These are phyloP conservation scores for Discostella stelligeroides DNA, from an alignment of 108 stramenopile genomes.

Conservation along the genomic window DNA sequence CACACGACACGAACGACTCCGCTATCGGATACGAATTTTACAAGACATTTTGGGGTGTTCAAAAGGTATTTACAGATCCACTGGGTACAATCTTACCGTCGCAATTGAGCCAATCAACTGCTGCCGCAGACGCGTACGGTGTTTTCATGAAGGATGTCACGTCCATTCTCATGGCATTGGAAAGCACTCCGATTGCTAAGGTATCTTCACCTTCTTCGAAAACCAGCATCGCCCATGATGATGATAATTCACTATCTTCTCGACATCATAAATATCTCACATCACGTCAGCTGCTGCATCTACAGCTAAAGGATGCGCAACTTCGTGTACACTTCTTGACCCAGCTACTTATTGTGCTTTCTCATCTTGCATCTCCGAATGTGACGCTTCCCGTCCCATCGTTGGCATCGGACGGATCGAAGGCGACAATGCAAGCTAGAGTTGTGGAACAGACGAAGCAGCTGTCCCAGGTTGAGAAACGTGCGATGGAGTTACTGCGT, in stretches of 20 bases:
- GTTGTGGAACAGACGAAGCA: conserved; percentile 15
- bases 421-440: neutral
- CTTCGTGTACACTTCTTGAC: conserved; percentile 64
- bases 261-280: conserved; percentile 68
- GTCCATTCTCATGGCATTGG: conserved; percentile 62
- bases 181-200: conserved; percentile 40
- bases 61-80: conserved; percentile 79
- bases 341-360: conserved; percentile 70
- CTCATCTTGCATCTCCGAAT: conserved; percentile 58
- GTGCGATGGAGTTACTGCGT: conserved; percentile 50
- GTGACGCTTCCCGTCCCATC: conserved; percentile 35
- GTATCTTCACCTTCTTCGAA: conserved; percentile 1
- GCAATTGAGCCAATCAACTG: neutral
- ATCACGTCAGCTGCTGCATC: conserved; percentile 54
- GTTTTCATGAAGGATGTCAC: conserved; percentile 57
- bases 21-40: conserved; percentile 64
- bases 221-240: neutral
- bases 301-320: conserved; percentile 65
- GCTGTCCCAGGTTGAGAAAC: conserved; percentile 45
- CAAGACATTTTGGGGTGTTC: conserved; percentile 77
- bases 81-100: conserved; percentile 37
- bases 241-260: neutral
- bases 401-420: conserved; percentile 3
- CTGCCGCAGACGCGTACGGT: conserved; percentile 27
- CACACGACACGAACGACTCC: neutral